Evolutionary conservation across 2,329 filamentous ascomycete species (phyloP).

Genomic region (Beauveria medogensis): DNA sequence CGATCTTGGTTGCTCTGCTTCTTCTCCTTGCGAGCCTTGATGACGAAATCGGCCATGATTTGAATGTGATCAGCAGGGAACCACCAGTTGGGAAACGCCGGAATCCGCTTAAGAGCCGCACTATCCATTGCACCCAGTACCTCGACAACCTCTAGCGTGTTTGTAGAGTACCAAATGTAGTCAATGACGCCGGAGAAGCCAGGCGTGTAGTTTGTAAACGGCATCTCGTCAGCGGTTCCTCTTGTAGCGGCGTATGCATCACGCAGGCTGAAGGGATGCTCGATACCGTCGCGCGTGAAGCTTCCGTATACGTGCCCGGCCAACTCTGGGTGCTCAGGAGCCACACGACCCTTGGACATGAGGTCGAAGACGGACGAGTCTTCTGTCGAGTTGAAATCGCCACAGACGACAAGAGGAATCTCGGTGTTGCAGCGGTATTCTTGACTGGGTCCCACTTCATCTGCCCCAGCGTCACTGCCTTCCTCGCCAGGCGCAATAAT

Average conservation of each 20-base stretch:
- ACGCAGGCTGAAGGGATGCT: constrained; percentile 88
- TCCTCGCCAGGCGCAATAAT: constrained; percentile 34
- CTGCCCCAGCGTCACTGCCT: constrained; percentile 27
- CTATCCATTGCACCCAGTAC: constrained; percentile 81
- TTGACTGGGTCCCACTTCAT: constrained; percentile 57
- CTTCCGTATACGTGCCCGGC: constrained; percentile 79
- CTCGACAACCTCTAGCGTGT: constrained; percentile 74
- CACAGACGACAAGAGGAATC: constrained; percentile 84
- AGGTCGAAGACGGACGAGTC: constrained; percentile 89
- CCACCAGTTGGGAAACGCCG: constrained; percentile 88
- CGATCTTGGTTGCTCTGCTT: constrained; percentile 53
- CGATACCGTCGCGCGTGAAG: constrained; percentile 85
- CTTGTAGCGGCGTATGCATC: constrained; percentile 80
- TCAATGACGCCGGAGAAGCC: constrained; percentile 89
- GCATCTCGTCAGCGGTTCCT: constrained; percentile 73
- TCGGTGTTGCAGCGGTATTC: constrained; percentile 81
- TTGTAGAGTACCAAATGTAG: constrained; percentile 96
- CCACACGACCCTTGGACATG: constrained; percentile 70
- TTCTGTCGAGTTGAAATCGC: constrained; percentile 88
- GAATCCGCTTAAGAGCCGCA: constrained; percentile 76
- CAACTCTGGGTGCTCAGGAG: constrained; percentile 73
- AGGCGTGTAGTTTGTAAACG: constrained; percentile 95
- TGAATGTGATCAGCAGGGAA: constrained; percentile 91
- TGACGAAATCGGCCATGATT: constrained; percentile 79
- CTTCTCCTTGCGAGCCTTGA: constrained; percentile 80